phyloP scores from a whole-genome alignment of 306 rosid species.

The Senna siamea region DNA sequence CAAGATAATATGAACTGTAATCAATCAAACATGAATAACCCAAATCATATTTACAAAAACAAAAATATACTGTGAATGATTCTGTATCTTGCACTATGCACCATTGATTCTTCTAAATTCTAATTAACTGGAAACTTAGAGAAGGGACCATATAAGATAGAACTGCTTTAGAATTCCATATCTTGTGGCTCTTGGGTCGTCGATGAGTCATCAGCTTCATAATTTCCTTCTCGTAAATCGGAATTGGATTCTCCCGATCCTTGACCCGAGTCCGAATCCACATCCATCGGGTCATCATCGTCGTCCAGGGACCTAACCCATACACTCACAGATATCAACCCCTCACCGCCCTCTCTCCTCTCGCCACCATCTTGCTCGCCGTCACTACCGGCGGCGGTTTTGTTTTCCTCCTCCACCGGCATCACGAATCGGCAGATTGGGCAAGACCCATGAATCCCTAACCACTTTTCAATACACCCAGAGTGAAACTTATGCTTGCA shows the following conservation, averaged over 20 bases:
- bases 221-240: not conserved
- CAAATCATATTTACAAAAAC: not conserved
- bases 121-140: not conserved
- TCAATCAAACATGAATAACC: not conserved
- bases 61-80: constrained; percentile 1
- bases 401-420: constrained; percentile 33
- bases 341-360: constrained; percentile 19
- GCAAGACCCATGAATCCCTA: constrained; percentile 38
- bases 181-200: constrained; percentile 11
- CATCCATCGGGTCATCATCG: constrained; percentile 19
- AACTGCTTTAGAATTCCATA: constrained; percentile 2
- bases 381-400: not conserved
- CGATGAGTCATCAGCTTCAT: constrained; percentile 12
- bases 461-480: constrained; percentile 43
- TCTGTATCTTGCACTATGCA: not conserved
- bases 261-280: constrained; percentile 7
- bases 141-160: not conserved
- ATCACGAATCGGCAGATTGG: constrained; percentile 49
- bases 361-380: not conserved
- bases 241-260: not conserved
- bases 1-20: not conserved
- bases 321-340: constrained; percentile 22
- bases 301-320: constrained; percentile 17
- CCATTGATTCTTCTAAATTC: not conserved
- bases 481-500: constrained; percentile 47